These are phyloP conservation scores for Hypoxylon rickii DNA, from an alignment of 495 filamentous ascomycete species.

Conservation along the genomic window DNA sequence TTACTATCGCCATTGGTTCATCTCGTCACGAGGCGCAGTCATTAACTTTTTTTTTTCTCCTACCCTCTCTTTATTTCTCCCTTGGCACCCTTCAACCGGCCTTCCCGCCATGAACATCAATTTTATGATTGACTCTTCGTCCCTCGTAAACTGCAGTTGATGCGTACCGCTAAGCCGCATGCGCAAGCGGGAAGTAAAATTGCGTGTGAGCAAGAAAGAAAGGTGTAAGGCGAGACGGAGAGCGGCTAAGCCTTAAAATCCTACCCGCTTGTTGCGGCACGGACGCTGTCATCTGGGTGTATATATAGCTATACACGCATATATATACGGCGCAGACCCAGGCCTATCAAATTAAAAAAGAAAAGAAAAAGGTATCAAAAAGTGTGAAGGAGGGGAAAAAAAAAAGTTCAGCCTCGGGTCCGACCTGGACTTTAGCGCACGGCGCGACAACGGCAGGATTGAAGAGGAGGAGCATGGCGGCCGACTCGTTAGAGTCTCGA, in stretches of 20 bases:
- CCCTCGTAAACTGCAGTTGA: slow-evolving; percentile 36
- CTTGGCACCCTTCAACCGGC: slow-evolving; percentile 22
- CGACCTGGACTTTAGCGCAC: slow-evolving; percentile 26
- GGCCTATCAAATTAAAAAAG: slow-evolving; percentile 14
- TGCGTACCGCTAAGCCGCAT: slow-evolving; percentile 30
- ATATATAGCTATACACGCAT: slow-evolving; percentile 18
- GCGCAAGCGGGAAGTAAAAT: slow-evolving; percentile 37
- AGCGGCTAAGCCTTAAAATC: slow-evolving; percentile 27
- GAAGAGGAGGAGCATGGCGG: slow-evolving; percentile 33
- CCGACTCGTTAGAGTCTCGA: slow-evolving; percentile 37
- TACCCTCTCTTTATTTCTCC: slow-evolving; percentile 19
- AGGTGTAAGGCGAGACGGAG: slow-evolving; percentile 40
- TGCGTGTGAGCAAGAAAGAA: slow-evolving; percentile 33
- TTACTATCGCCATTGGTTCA: slow-evolving; percentile 35
- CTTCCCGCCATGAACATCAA: slow-evolving; percentile 33
- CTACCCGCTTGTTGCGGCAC: slow-evolving; percentile 31
- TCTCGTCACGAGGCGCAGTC: slow-evolving; percentile 33
- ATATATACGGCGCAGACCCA: slow-evolving; percentile 24
- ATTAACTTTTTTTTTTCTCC: slow-evolving; percentile 23
- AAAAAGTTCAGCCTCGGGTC: slow-evolving; percentile 3
- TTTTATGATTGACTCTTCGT: slow-evolving; percentile 30
- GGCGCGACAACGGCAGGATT: slow-evolving; percentile 14
- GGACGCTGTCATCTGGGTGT: slow-evolving; percentile 12
- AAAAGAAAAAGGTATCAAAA: background rate
- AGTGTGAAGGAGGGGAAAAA: background rate